Conservation (phyloP, 164 flowering plant genomes). For the Taxillus chinensis region DNA sequence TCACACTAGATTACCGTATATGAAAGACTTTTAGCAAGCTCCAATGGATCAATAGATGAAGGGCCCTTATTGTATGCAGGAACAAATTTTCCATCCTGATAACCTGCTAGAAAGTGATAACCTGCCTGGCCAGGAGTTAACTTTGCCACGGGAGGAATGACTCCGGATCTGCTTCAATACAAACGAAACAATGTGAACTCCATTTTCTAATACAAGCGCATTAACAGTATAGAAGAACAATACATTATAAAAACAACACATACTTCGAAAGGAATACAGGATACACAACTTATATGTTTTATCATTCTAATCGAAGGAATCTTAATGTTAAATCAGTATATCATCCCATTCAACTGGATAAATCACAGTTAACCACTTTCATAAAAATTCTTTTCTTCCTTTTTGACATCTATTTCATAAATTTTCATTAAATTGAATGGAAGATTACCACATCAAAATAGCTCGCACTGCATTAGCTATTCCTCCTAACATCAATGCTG, state of each 20-base stretch:
- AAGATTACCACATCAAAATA: too few species aligned
- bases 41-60: conserved; percentile 31
- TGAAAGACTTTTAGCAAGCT: conserved; percentile 35
- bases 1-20: conserved; percentile 23
- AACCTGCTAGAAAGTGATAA: conserved; percentile 49
- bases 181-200: background rate
- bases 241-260: too few species aligned
- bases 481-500: too few species aligned
- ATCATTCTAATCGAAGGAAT: background rate
- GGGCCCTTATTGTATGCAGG: conserved; percentile 35
- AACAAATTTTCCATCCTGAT: conserved; percentile 42
- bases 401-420: too few species aligned
- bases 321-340: background rate
- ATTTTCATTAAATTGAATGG: too few species aligned
- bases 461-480: too few species aligned
- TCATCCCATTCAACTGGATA: background rate
- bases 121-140: conserved; percentile 55
- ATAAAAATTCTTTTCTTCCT: too few species aligned
- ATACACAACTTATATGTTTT: background rate
- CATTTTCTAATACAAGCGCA: too few species aligned
- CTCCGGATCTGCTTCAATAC: conserved; percentile 32
- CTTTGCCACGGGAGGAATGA: conserved; percentile 34
- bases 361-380: too few species aligned
- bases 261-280: too few species aligned
- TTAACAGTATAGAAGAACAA: too few species aligned